phyloP scores from a whole-genome alignment of 2,329 filamentous ascomycete genomes.

The Didymella segeticola region DNA sequence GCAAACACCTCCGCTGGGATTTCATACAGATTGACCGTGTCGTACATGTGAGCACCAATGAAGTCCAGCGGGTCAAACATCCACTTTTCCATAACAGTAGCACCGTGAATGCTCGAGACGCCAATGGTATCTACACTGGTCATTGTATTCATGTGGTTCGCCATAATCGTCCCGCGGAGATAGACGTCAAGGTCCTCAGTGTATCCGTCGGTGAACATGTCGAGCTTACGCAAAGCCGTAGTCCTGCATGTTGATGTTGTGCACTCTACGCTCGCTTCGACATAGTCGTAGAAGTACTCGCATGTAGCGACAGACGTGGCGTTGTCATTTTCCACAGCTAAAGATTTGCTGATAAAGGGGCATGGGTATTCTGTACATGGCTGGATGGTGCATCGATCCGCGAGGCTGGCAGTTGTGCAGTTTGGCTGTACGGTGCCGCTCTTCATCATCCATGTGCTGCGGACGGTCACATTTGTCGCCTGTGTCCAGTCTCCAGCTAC shows the following conservation, averaged over 20 bases:
- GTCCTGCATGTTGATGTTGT: conserved; percentile 25
- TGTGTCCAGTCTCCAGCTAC: not conserved
- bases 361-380: conserved; percentile 29
- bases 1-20: conserved; percentile 26
- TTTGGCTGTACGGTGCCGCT: not conserved
- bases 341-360: conserved; percentile 27
- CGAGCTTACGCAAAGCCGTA: conserved; percentile 29
- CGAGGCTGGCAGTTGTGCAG: not conserved
- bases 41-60: conserved; percentile 22
- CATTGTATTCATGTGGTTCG: conserved; percentile 18
- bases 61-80: conserved; percentile 29
- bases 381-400: not conserved
- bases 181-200: conserved; percentile 16
- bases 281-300: conserved; percentile 21
- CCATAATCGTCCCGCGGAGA: conserved; percentile 10
- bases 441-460: conserved; percentile 7
- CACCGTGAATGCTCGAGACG: conserved; percentile 20
- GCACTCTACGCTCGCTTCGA: conserved; percentile 32
- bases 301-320: conserved; percentile 27
- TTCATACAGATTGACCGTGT: conserved; percentile 28
- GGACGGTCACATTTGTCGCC: not conserved
- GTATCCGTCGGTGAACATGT: conserved; percentile 25
- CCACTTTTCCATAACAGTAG: conserved; percentile 37
- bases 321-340: not conserved
- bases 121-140: conserved; percentile 28